Conservation (phyloP, 2,329 filamentous ascomycete species). For the Alternaria sp. region DNA sequence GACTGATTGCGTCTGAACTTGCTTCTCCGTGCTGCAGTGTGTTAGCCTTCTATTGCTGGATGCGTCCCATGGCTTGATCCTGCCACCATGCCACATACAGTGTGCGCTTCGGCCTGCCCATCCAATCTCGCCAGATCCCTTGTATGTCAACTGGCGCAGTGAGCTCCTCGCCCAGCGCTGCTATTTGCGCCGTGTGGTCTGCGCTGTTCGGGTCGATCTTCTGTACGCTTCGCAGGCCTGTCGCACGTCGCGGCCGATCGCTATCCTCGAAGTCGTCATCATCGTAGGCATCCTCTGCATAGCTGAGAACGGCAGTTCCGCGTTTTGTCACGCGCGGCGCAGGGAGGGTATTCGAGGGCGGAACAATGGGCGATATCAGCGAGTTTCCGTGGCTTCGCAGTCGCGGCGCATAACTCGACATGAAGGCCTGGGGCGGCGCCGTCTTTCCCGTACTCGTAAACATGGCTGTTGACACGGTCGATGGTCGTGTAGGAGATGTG, state of each 20-base stretch:
- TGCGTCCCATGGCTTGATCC: background rate
- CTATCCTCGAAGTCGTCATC: constrained; percentile 79
- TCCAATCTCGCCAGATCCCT: constrained; percentile 95
- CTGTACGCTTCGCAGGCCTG: constrained; percentile 77
- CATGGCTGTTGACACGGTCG: constrained; percentile 42
- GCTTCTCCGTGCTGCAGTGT: constrained; percentile 60
- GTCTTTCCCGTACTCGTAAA: constrained; percentile 50
- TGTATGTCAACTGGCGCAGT: constrained; percentile 80
- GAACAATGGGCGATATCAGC: constrained; percentile 83
- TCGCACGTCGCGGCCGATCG: constrained; percentile 73
- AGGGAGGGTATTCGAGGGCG: constrained; percentile 69
- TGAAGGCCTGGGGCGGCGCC: constrained; percentile 79
- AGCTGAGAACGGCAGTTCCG: constrained; percentile 95
- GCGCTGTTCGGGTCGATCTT: constrained; percentile 70
- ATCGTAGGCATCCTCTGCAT: constrained; percentile 94
- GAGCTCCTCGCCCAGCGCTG: constrained; percentile 85
- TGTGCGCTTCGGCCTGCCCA: constrained; percentile 70
- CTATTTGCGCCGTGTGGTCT: constrained; percentile 68
- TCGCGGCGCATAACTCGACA: constrained; percentile 89
- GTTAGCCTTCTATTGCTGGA: constrained; percentile 11
- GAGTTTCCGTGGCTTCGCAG: constrained; percentile 91
- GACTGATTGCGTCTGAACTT: constrained; percentile 70
- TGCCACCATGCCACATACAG: constrained; percentile 49
- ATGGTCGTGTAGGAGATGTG: constrained; percentile 26
- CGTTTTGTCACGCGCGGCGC: constrained; percentile 91